Base-by-base conservation (phyloP, 2,329 filamentous ascomycete species). In the Chaetothyriales sp. region DNA sequence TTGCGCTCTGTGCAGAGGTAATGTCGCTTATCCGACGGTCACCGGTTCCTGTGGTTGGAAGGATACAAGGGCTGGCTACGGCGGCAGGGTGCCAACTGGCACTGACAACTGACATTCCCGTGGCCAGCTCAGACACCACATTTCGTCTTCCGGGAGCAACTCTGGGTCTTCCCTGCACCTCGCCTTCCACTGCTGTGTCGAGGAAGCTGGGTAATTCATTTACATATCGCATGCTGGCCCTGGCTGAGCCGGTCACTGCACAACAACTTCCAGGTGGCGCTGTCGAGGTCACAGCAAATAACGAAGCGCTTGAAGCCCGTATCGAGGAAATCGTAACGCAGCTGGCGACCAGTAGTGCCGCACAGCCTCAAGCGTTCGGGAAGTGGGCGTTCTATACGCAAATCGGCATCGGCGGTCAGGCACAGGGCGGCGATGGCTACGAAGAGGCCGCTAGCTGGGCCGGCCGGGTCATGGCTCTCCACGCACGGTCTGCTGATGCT, bases 331-430 rank as follows among this genome's bases (percentile, higher is more conserved):
- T 57, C 18, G 53, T 56, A 15, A 43, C 51, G 20, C 52, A 53
- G 46, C 49, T 59, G n/a, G 42, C 55, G 18, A 51, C 55, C 32
- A 50, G 49, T 10, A 55, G 50, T 7, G 54, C 56, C 1, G 54
- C 48, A 12, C 57, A 59, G 47, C 53, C 57, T 18, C 56, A 57
- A 36, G 57, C 57, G 15, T 47, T 59, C 12, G 57, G 57, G 10
- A 59, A 59, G 50, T 59, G 57, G 57, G 57, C 51, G 19, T 59
- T 57, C 36, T 59, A 55, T 54, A 59, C 57, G 18, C 57, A 59
- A 19, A 15, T 58, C 32, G 48, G 48, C n/a, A 45, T 58, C 20
- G 53, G 32, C 9, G 55, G 55, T 8, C 15, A 42, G 5, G 46
- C 48, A 25, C 44, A 50, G 3, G 57, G 57, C 10, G 54, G 53